Base-by-base conservation (phyloP, 257 asterid species). In the Eucommia ulmoides region DNA sequence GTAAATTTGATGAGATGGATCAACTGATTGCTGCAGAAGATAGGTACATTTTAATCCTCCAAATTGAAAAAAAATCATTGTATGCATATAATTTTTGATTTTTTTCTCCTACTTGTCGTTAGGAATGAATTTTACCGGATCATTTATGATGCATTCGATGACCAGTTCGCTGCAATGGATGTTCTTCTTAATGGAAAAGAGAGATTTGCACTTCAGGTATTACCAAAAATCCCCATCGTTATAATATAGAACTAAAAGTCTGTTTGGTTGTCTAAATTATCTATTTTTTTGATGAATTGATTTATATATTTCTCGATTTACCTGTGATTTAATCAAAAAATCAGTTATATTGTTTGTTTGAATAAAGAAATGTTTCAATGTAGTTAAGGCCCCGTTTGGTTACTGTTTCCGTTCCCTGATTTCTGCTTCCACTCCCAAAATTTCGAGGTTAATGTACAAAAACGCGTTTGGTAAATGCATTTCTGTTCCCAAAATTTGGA, bases 1-100 rank as follows among this genome's bases (percentile, higher is more conserved):
- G 93, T 74, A 91, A 83, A 64, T 78, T 87, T 55, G 94, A 86
- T 78, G 83, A 77, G 79, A 75, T 83, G 83, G 98, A 89, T 76
- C 80, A 70, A 62, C 71, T 68, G 49, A 64, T 72, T 45, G 35
- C 63, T 19, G 73, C 72, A 54, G 95, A 81, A 19, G 79, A 83
- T 41, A 46, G 67, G 76, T 72, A 53, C 25, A 55, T 19, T 29
- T 4, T 49, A 18, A 19, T 33, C 19, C 19, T 41, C 0, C 20
- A 8, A 3, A 17, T 20, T 22, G 23, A 22, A 16, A 41, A 19
- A 16, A 25, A 20, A 45, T 21, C 42, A 18, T 51, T 19, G 5
- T 6, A 1, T 42, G 21, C 21, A 42, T 16, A 42, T 42, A 16
- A n/a, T 21, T 6, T 22, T 45, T 41, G 42, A 49, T 21, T 19